Conservation (phyloP, 768 basidiomycete species). For the Leucosporidium creatinivorum region DNA sequence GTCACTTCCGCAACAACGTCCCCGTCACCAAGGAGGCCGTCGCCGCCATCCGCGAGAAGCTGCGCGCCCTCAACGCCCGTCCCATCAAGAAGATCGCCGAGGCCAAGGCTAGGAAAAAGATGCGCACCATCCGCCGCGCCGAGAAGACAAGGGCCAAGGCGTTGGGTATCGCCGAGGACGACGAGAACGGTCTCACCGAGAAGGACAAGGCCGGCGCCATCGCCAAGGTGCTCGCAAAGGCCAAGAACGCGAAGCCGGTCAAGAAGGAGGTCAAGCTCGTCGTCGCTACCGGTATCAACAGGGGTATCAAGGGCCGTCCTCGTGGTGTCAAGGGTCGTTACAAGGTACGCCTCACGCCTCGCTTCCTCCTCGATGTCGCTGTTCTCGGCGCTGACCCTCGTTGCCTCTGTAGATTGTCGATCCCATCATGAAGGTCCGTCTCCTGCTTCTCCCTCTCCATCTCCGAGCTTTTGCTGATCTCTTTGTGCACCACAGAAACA, state of each 20-base stretch:
- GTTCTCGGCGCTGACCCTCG: background rate
- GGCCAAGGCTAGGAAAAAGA: constrained; percentile 94
- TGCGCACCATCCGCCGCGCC: constrained; percentile 71
- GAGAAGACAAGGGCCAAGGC: constrained; percentile 95
- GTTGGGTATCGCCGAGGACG: constrained; percentile 77
- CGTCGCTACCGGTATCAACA: constrained; percentile 84
- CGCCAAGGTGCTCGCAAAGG: constrained; percentile 64
- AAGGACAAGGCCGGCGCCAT: constrained; percentile 89
- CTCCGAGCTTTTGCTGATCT: too few species aligned
- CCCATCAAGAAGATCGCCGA: constrained; percentile 96
- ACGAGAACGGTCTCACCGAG: constrained; percentile 73
- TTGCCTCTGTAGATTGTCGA: constrained; percentile 22
- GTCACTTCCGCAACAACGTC: constrained; percentile 85
- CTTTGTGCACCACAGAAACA: constrained; percentile 40
- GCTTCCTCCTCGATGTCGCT: constrained; percentile 9
- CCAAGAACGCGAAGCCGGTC: constrained; percentile 39
- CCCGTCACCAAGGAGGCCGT: constrained; percentile 97
- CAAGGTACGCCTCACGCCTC: constrained; percentile 38
- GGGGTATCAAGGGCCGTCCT: constrained; percentile 82
- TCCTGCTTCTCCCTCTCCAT: background rate
- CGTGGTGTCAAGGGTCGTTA: constrained; percentile 95
- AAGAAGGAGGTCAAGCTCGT: constrained; percentile 61
- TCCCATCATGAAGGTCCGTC: constrained; percentile 38
- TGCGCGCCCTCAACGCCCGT: constrained; percentile 87
- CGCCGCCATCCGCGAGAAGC: constrained; percentile 71